Percentiles rank a stretch among this genome's conserved stretches.
Conservation (phyloP, 371 early-diverging fungal species). For the Saksenaea oblongispora region DNA sequence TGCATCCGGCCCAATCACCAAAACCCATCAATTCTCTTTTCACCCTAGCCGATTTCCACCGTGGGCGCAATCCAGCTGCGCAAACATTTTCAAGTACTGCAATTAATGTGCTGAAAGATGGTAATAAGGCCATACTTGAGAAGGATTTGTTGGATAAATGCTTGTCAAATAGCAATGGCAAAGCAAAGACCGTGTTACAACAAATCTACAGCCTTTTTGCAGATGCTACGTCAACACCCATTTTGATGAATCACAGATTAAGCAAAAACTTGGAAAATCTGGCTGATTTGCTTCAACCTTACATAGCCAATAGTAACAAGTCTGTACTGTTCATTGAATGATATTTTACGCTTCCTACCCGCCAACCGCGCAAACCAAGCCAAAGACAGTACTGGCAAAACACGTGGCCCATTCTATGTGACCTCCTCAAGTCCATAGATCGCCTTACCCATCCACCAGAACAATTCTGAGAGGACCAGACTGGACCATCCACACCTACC, state of each 20-base stretch:
- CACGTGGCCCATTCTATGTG: too few relatives aligned
- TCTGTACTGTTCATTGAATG: too few relatives aligned
- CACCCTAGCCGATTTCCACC: constrained; percentile 16
- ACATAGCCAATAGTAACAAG: background rate
- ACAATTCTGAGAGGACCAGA: too few relatives aligned
- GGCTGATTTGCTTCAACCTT: background rate
- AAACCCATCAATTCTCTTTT: constrained; percentile 14
- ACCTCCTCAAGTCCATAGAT: too few relatives aligned
- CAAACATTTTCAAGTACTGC: background rate
- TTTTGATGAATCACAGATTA: background rate
- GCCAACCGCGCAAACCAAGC: too few relatives aligned
- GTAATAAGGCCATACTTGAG: background rate
- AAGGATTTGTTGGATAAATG: background rate
- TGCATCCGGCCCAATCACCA: constrained; percentile 22
- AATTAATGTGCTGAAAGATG: background rate
- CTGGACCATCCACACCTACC: too few relatives aligned
- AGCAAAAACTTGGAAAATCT: background rate
- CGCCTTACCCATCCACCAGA: too few relatives aligned
- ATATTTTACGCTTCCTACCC: too few relatives aligned
- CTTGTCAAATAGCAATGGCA: background rate
- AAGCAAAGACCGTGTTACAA: background rate
- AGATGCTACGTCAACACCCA: background rate
- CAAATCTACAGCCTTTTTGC: background rate
- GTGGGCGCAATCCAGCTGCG: constrained; percentile 9
- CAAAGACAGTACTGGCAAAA: too few relatives aligned